Conservation (phyloP, 805 yeast species). For the Huiozyma naganishii region DNA sequence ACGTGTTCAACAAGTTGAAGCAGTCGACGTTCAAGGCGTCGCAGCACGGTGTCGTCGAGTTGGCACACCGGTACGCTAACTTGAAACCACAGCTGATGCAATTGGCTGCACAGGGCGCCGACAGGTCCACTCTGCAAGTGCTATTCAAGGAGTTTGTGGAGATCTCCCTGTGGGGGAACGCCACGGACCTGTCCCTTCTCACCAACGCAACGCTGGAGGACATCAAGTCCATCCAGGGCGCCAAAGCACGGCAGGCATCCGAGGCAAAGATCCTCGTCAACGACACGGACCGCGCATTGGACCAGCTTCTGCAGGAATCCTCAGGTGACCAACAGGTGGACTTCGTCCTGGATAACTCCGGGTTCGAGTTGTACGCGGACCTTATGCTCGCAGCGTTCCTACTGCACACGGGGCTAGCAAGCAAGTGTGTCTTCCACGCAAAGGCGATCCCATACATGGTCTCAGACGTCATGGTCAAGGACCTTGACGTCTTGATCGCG, state of each 20-base stretch:
- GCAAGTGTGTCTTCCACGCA: constrained; percentile 67
- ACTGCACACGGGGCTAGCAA: constrained; percentile 58
- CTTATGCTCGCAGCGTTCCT: constrained; percentile 52
- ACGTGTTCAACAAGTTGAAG: constrained; percentile 64
- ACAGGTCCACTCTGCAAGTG: constrained; percentile 35
- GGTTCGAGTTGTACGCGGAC: constrained; percentile 91
- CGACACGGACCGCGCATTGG: constrained; percentile 65
- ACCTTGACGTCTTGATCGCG: constrained; percentile 46
- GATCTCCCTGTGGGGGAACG: constrained; percentile 95
- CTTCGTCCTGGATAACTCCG: constrained; percentile 84
- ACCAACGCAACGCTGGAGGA: constrained; percentile 87
- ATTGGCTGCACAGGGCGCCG: constrained; percentile 1
- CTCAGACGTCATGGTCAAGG: constrained; percentile 85
- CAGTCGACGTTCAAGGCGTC: constrained; percentile 67
- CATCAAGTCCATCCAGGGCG: constrained; percentile 84
- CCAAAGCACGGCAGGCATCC: constrained; percentile 71
- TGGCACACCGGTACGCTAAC: constrained; percentile 53
- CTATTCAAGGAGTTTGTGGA: constrained; percentile 78
- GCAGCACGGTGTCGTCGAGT: constrained; percentile 64
- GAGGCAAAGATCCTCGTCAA: constrained; percentile 69
- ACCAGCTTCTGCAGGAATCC: constrained; percentile 25
- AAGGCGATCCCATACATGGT: constrained; percentile 96
- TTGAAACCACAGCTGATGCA: constrained; percentile 25
- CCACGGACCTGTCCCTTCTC: constrained; percentile 83
- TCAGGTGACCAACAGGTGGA: constrained; percentile 44